Conservation (phyloP, 176 grass and related monocot species). For the Tuctoria greenei region DNA sequence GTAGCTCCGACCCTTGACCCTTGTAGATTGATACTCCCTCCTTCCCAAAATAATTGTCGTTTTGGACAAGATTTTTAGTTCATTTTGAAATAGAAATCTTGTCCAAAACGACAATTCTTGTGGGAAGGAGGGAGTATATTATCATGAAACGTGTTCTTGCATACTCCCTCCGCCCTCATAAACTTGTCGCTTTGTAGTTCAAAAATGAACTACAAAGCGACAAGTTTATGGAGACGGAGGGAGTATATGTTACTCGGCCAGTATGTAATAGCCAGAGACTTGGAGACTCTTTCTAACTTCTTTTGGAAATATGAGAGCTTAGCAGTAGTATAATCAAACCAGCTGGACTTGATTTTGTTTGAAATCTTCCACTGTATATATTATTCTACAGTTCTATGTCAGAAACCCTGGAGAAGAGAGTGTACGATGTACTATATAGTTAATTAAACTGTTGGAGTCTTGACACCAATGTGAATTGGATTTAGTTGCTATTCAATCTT, state of each 20-base stretch:
- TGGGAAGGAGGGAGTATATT: no score
- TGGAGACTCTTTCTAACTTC: neutral
- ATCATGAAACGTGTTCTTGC: neutral
- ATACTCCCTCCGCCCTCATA: no score
- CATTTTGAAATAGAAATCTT: no score
- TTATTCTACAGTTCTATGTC: slow-evolving; percentile 3
- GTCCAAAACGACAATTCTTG: no score
- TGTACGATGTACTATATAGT: neutral
- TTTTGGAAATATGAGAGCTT: slow-evolving; percentile 18
- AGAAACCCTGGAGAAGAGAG: slow-evolving; percentile 14
- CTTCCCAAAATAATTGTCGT: no score
- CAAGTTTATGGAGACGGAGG: no score
- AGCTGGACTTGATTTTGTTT: slow-evolving; percentile 5
- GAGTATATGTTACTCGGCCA: neutral
- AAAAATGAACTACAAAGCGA: no score
- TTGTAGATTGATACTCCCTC: neutral
- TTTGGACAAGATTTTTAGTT: no score
- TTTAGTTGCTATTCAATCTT: slow-evolving; percentile 36
- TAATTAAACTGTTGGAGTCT: slow-evolving; percentile 17
- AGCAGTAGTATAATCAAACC: neutral
- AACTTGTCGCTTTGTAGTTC: no score
- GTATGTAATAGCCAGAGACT: neutral
- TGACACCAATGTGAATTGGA: slow-evolving; percentile 34
- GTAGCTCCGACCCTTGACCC: neutral
- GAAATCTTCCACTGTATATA: neutral